A percentile compares a stretch with the other conserved stretches of the same genome.
These are phyloP conservation scores for Alnus rubra DNA, from an alignment of 306 rosid genomes.

Conservation along the genomic window DNA sequence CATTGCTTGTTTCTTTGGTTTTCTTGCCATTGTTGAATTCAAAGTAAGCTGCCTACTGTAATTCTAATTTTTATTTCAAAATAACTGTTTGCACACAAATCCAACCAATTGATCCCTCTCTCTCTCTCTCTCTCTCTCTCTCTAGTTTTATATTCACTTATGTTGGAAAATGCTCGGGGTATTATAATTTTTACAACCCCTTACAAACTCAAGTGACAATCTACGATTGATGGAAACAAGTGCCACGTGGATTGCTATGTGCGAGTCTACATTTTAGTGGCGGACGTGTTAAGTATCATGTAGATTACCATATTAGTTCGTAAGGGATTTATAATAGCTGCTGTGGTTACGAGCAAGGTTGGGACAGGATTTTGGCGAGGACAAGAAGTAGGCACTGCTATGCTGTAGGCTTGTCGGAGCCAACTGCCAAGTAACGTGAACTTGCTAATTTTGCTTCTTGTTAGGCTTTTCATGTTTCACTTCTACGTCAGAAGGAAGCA, in stretches of 20 bases:
- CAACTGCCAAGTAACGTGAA: conserved; percentile 27
- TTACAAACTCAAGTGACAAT: too few relatives aligned
- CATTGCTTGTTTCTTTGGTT: neutral
- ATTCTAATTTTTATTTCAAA: too few relatives aligned
- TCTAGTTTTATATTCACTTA: neutral
- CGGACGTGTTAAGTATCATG: too few relatives aligned
- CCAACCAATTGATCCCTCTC: neutral
- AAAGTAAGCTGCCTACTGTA: too few relatives aligned
- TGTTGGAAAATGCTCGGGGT: too few relatives aligned
- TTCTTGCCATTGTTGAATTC: neutral
- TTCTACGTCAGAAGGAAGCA: conserved; percentile 8
- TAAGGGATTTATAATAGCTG: too few relatives aligned
- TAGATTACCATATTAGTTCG: too few relatives aligned
- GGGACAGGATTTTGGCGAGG: conserved; percentile 3
- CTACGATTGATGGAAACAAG: too few relatives aligned
- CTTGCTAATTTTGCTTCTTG: conserved; percentile 25
- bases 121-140: neutral
- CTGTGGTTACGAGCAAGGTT: conserved; percentile 2
- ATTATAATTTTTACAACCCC: too few relatives aligned
- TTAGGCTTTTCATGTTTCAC: neutral
- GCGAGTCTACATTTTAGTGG: too few relatives aligned
- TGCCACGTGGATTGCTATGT: too few relatives aligned
- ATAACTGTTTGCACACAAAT: neutral
- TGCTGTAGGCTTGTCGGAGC: conserved; percentile 25
- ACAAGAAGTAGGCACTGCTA: conserved; percentile 31